A percentile compares a stretch with the other conserved stretches of the same genome.
These are phyloP conservation scores for Lepidium africanum DNA, from an alignment of 345 rosid genomes.

Conservation along the genomic window DNA sequence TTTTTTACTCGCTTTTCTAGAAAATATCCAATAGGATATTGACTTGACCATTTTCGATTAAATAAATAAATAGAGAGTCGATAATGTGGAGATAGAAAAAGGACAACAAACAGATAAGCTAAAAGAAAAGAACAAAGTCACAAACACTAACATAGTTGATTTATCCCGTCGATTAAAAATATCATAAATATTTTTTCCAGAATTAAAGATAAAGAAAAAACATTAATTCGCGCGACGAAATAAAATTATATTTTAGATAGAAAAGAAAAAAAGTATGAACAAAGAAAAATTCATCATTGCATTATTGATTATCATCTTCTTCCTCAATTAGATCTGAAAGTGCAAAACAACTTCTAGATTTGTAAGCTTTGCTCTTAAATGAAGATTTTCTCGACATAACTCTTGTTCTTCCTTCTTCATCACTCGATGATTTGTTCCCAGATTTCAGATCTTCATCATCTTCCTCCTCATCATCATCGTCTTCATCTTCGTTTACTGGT, in stretches of 20 bases:
- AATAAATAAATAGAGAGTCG: not conserved
- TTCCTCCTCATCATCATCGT: slow-evolving; percentile 17
- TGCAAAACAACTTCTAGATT: slow-evolving; percentile 57
- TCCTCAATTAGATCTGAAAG: slow-evolving; percentile 61
- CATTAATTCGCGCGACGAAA: slow-evolving; percentile 18
- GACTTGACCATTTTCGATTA: not conserved
- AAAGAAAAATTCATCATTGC: slow-evolving; percentile 11
- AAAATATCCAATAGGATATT: slow-evolving; percentile 1
- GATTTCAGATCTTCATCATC: slow-evolving; percentile 19
- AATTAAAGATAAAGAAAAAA: slow-evolving; percentile 3
- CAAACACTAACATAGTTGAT: slow-evolving; percentile 9
- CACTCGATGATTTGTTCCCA: slow-evolving; percentile 22
- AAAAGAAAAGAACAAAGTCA: not conserved
- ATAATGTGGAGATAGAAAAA: slow-evolving; percentile 6
- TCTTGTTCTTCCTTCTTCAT: not conserved
- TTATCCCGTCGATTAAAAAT: slow-evolving; percentile 13
- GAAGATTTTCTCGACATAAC: slow-evolving; percentile 7
- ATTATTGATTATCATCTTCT: slow-evolving; percentile 30
- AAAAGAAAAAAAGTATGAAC: slow-evolving; percentile 12
- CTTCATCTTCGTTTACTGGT: slow-evolving; percentile 38
- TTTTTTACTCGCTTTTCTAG: not conserved
- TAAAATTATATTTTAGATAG: not conserved
- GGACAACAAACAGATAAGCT: slow-evolving; percentile 26
- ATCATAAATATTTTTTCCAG: not conserved
- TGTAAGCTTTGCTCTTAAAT: slow-evolving; percentile 30